These are phyloP conservation scores for Monosporascus cannonballus DNA, from an alignment of 2,329 filamentous ascomycete genomes.

Conservation along the genomic window DNA sequence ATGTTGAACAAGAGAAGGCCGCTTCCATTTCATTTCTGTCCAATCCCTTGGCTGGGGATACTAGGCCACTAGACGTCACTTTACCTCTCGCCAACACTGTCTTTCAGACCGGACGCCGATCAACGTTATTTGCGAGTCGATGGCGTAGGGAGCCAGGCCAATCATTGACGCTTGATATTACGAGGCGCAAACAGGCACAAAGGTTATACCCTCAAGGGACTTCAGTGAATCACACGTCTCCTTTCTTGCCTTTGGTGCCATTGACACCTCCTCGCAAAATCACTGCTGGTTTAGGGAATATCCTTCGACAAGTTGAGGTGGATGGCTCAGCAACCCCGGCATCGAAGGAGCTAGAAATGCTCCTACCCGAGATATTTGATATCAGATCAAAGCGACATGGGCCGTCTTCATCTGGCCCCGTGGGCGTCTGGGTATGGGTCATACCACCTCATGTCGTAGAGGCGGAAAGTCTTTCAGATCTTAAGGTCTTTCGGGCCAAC, in stretches of 20 bases:
- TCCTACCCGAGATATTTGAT: constrained; percentile 54
- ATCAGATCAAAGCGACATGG: constrained; percentile 23
- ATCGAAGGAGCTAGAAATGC: constrained; percentile 63
- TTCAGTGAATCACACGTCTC: constrained; percentile 9
- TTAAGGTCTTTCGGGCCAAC: constrained; percentile 17
- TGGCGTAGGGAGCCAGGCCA: constrained; percentile 25
- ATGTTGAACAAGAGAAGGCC: constrained; percentile 26
- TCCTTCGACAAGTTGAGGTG: constrained; percentile 58
- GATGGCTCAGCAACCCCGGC: constrained; percentile 48
- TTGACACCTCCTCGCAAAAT: constrained; percentile 59
- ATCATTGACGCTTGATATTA: constrained; percentile 21
- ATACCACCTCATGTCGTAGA: constrained; percentile 37
- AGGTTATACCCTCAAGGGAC: constrained; percentile 13
- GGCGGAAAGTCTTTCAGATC: constrained; percentile 9
- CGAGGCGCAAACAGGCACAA: constrained; percentile 34
- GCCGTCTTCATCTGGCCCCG: constrained; percentile 29
- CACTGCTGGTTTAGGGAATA: constrained; percentile 67
- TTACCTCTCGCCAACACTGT: constrained; percentile 72
- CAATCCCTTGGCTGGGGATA: constrained; percentile 18
- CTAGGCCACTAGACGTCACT: constrained; percentile 31
- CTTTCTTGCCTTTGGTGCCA: constrained; percentile 47
- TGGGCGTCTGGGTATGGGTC: constrained; percentile 70
- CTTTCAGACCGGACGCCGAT: constrained; percentile 62
- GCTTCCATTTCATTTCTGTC: constrained; percentile 37
- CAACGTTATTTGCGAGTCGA: constrained; percentile 46